Conservation (phyloP, 148 eudicot species). For the Chenopodium quinoa region DNA sequence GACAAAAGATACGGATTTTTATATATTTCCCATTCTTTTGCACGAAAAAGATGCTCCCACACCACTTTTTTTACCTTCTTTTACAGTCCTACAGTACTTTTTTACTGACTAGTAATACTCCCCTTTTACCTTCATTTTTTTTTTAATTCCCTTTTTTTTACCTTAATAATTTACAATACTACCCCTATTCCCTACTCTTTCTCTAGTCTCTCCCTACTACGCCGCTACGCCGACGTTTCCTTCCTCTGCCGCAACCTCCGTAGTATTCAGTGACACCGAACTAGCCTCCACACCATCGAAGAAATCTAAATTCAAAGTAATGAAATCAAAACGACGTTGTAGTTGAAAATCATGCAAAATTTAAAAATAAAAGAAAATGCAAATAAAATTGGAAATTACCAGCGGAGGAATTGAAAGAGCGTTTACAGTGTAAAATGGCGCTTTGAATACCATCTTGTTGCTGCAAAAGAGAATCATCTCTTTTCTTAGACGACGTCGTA, state of each 20-base stretch:
- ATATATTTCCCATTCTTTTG: not conserved
- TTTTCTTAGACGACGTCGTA: constrained; percentile 36
- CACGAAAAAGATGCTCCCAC: not conserved
- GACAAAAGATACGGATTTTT: constrained; percentile 20
- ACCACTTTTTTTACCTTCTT: not conserved
- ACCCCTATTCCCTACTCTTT: constrained; percentile 1
- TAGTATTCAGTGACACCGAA: constrained; percentile 17
- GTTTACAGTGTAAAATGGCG: constrained; percentile 92
- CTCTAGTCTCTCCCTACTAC: not conserved
- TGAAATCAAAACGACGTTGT: not conserved
- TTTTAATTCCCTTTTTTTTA: not conserved
- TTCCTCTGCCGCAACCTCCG: not conserved
- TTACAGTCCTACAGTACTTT: not conserved
- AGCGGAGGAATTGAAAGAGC: constrained; percentile 61
- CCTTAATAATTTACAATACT: constrained; percentile 15
- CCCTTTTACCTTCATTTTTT: not conserved
- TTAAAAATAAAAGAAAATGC: not conserved
- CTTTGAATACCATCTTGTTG: constrained; percentile 89
- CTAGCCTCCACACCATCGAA: constrained; percentile 26
- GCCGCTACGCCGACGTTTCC: constrained; percentile 18
- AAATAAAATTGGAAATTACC: constrained; percentile 27
- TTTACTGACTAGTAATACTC: not conserved
- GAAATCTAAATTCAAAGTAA: not conserved
- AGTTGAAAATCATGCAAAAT: no score
- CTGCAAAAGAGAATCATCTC: constrained; percentile 76